phyloP scores from a whole-genome alignment of 768 basidiomycete genomes.

The Phallus indusiatus region DNA sequence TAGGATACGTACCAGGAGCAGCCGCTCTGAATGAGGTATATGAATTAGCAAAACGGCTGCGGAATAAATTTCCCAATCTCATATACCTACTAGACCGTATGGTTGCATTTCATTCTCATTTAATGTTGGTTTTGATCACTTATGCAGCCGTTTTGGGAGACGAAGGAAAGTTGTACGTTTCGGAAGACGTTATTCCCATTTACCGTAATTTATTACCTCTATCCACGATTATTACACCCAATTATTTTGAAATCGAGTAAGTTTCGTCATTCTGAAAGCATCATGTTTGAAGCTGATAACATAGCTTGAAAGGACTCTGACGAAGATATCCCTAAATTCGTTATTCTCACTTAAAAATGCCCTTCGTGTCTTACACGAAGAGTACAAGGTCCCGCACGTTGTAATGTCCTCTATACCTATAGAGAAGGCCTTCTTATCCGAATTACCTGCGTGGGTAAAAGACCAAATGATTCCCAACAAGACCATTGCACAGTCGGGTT shows the following conservation, averaged over 20 bases:
- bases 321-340: conserved; percentile 60
- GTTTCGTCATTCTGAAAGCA: conserved; percentile 18
- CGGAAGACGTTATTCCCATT: conserved; percentile 75
- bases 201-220: conserved; percentile 72
- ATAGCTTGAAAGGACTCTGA: conserved; percentile 50
- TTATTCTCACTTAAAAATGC: conserved; percentile 56
- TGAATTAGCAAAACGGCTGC: conserved; percentile 52
- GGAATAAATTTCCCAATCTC: conserved; percentile 44
- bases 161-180: conserved; percentile 79
- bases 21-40: conserved; percentile 64
- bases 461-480: neutral
- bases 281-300: neutral
- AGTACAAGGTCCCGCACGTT: conserved; percentile 71
- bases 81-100: conserved; percentile 89
- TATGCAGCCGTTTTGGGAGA: conserved; percentile 87
- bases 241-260: conserved; percentile 97
- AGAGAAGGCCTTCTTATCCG: conserved; percentile 19
- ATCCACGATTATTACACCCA: conserved; percentile 93
- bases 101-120: conserved; percentile 18
- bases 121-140: neutral
- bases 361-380: conserved; percentile 63
- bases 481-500: conserved; percentile 19
- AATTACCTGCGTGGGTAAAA: conserved; percentile 31
- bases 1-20: conserved; percentile 84
- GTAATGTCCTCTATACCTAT: conserved; percentile 88